Conservation (phyloP, 768 basidiomycete genomes). For the Antrodiella citrinella region DNA sequence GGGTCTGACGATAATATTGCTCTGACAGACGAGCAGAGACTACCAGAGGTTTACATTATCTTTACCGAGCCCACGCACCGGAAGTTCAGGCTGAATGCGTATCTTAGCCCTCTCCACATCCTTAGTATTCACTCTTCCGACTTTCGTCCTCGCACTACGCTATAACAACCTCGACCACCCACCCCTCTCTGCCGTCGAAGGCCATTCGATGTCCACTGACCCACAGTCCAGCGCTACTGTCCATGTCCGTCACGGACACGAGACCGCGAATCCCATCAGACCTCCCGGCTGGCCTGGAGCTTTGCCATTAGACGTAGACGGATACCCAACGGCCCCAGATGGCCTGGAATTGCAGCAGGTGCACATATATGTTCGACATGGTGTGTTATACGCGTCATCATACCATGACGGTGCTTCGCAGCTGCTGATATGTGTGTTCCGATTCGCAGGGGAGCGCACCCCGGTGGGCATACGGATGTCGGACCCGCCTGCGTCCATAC, state of each 20-base stretch:
- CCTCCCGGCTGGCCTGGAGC: slow-evolving; percentile 2
- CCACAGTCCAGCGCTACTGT: neutral
- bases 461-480: slow-evolving; percentile 65
- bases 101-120: neutral
- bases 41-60: too few relatives aligned
- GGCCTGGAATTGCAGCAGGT: slow-evolving; percentile 60
- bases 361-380: slow-evolving; percentile 69
- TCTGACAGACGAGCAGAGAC: too few relatives aligned
- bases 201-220: neutral
- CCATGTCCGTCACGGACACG: neutral
- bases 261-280: neutral
- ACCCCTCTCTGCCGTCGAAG: too few relatives aligned
- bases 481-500: slow-evolving; percentile 54
- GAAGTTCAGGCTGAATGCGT: neutral
- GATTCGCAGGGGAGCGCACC: slow-evolving; percentile 66
- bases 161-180: neutral
- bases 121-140: neutral
- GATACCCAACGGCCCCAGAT: slow-evolving; percentile 50
- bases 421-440: neutral
- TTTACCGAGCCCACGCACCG: too few relatives aligned
- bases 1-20: too few relatives aligned
- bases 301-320: slow-evolving; percentile 42
- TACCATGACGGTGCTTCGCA: neutral
- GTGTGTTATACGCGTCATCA: slow-evolving; percentile 33
- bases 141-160: neutral